Conservation (phyloP, 1,284 basidiomycete genomes). For the Sanguinoderma infundibulare region DNA sequence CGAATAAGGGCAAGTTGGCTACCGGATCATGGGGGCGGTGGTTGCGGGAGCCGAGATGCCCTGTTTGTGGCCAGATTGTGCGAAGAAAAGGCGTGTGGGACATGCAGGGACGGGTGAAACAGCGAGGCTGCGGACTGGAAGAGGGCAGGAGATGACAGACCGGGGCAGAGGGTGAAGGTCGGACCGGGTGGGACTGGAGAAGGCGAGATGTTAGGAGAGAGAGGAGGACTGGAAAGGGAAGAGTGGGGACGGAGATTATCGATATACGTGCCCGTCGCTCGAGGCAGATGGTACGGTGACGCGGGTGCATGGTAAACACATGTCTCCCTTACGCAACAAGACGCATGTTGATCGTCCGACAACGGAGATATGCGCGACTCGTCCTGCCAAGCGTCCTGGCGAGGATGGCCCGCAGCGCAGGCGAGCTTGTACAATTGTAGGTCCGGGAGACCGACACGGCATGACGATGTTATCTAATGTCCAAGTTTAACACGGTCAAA, state of each 20-base stretch:
- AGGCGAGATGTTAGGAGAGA: background rate
- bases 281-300: background rate
- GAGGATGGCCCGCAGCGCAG: background rate
- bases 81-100: background rate
- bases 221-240: background rate
- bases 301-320: constrained; percentile 20
- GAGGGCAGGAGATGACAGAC: constrained; percentile 2
- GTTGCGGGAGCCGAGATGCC: background rate
- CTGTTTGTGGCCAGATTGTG: background rate
- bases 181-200: constrained; percentile 2
- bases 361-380: constrained; percentile 25
- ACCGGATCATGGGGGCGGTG: background rate
- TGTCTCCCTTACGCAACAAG: constrained; percentile 14
- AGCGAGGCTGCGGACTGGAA: background rate
- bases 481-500: background rate
- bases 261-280: constrained; percentile 3
- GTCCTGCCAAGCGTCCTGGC: background rate
- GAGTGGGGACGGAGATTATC: constrained; percentile 19
- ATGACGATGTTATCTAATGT: background rate
- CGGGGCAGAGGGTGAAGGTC: constrained; percentile 9
- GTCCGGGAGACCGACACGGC: background rate
- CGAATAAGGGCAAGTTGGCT: background rate
- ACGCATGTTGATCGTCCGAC: constrained; percentile 19
- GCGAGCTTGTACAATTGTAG: constrained; percentile 4
- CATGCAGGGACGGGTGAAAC: constrained; percentile 4